Conservation (phyloP, 495 filamentous ascomycete genomes). For the Podospora didyma region DNA sequence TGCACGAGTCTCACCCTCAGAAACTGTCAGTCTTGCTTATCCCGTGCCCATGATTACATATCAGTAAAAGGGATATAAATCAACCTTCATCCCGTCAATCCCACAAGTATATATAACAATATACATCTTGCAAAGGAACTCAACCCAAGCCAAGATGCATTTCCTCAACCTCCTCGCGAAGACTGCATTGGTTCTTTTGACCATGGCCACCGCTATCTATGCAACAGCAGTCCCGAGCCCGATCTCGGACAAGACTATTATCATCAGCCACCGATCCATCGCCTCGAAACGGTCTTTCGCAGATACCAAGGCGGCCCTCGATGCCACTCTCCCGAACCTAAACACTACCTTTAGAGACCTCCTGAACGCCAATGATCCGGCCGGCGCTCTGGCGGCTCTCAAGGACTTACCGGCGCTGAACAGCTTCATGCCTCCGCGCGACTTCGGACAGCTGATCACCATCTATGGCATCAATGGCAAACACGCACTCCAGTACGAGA, state of each 20-base stretch:
- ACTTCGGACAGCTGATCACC: background rate
- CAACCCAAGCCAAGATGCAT: too few relatives aligned
- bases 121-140: too few relatives aligned
- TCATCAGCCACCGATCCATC: conserved; percentile 6
- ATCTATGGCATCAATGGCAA: background rate
- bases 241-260: background rate
- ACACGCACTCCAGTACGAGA: conserved; percentile 6
- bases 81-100: too few relatives aligned
- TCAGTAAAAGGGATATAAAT: too few relatives aligned
- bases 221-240: too few relatives aligned
- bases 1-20: too few relatives aligned
- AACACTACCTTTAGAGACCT: background rate
- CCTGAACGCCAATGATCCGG: too few relatives aligned
- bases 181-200: background rate
- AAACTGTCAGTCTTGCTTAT: too few relatives aligned
- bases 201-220: too few relatives aligned
- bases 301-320: conserved; percentile 1
- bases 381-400: background rate
- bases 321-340: background rate
- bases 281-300: conserved; percentile 1
- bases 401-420: background rate
- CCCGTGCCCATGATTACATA: too few relatives aligned
- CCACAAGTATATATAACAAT: too few relatives aligned
- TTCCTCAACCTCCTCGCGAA: too few relatives aligned
- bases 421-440: background rate